These are phyloP conservation scores for Yamadazyma philogaea DNA, from an alignment of 805 yeast genomes.

Conservation along the genomic window DNA sequence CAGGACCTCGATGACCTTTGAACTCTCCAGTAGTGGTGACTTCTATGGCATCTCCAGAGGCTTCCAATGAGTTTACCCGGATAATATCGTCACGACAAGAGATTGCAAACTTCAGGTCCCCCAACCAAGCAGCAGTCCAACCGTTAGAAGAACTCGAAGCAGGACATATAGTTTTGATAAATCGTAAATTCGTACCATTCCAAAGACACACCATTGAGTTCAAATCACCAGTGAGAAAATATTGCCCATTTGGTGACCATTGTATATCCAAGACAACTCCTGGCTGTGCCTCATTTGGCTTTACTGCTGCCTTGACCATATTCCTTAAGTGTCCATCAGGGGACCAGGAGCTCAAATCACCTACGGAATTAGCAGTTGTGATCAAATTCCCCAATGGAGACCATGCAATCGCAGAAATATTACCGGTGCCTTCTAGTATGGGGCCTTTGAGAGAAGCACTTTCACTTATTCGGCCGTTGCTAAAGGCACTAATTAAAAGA, in stretches of 20 bases:
- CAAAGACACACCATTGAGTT: slow-evolving; percentile 48
- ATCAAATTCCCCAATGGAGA: slow-evolving; percentile 60
- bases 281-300: slow-evolving; percentile 13
- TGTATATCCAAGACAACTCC: slow-evolving; percentile 48
- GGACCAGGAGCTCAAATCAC: slow-evolving; percentile 79
- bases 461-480: slow-evolving; percentile 26
- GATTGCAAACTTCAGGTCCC: slow-evolving; percentile 62
- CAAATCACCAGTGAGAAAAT: slow-evolving; percentile 58
- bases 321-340: slow-evolving; percentile 63
- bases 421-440: slow-evolving; percentile 18
- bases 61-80: slow-evolving; percentile 45
- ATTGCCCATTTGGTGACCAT: slow-evolving; percentile 60
- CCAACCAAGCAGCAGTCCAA: slow-evolving; percentile 72
- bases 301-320: slow-evolving; percentile 24
- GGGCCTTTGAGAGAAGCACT: slow-evolving; percentile 32
- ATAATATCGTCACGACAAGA: slow-evolving; percentile 59
- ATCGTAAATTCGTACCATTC: slow-evolving; percentile 50
- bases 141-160: slow-evolving; percentile 4
- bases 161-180: slow-evolving; percentile 25
- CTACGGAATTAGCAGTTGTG: slow-evolving; percentile 63
- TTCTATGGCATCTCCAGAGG: background rate
- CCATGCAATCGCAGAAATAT: slow-evolving; percentile 50
- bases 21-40: slow-evolving; percentile 29
- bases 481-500: slow-evolving; percentile 43
- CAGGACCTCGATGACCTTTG: slow-evolving; percentile 61